Percentiles rank a stretch among this genome's conserved stretches.
Evolutionary conservation across 768 basidiomycete genomes (phyloP).

Genomic region (Chlorophyllum brunneum): DNA sequence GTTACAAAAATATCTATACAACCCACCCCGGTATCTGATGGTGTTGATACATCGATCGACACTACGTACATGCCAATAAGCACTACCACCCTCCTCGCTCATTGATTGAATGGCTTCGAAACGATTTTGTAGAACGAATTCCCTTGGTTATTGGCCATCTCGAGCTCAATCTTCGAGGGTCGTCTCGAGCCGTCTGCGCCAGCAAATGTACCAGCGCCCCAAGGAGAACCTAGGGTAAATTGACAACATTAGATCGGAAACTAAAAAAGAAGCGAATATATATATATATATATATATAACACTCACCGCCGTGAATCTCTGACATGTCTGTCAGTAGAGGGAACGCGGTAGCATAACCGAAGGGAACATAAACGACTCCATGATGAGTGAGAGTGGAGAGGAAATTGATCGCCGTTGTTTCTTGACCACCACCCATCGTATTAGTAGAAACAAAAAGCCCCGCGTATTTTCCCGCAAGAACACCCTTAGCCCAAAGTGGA

Average conservation of each 20-base stretch:
- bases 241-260: not conserved
- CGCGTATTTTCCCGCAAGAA: constrained; percentile 64
- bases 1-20: no score
- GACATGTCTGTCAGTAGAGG: constrained; percentile 32
- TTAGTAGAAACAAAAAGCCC: constrained; percentile 68
- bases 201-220: constrained; percentile 70
- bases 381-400: constrained; percentile 62
- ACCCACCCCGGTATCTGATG: no score
- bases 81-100: no score
- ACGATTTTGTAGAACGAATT: constrained; percentile 34
- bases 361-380: constrained; percentile 42
- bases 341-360: constrained; percentile 30
- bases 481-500: constrained; percentile 51
- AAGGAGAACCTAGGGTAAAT: constrained; percentile 71
- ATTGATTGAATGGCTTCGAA: not conserved
- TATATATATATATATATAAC: no score
- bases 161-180: constrained; percentile 46
- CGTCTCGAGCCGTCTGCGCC: constrained; percentile 40
- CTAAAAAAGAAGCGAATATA: not conserved
- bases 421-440: constrained; percentile 69
- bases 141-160: constrained; percentile 51
- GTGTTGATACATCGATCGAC: no score
- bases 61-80: no score
- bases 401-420: constrained; percentile 40
- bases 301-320: constrained; percentile 62